Conservation (phyloP, 1,139 yeast species). For the Candida buenavistaensis region DNA sequence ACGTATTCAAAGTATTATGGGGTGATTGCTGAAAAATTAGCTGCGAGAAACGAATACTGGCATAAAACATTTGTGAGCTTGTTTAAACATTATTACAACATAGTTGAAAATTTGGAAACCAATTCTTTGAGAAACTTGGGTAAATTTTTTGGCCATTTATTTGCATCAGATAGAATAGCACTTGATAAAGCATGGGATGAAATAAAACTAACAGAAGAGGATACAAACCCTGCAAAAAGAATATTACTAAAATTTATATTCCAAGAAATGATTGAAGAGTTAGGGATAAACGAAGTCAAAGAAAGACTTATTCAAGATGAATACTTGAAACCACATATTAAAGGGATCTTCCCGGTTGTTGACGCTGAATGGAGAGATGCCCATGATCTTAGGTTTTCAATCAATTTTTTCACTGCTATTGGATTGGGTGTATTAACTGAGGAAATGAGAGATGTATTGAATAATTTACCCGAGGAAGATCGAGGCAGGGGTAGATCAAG, state of each 20-base stretch:
- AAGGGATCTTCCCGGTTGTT: constrained; percentile 51
- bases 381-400: constrained; percentile 74
- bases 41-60: constrained; percentile 53
- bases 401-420: constrained; percentile 91
- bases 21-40: constrained; percentile 67
- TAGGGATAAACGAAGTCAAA: constrained; percentile 57
- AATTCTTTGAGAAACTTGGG: constrained; percentile 78
- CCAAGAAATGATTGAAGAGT: constrained; percentile 76
- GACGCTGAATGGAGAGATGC: constrained; percentile 42
- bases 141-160: constrained; percentile 80
- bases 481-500: constrained; percentile 20
- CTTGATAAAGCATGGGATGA: constrained; percentile 50
- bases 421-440: constrained; percentile 86
- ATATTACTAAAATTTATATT: constrained; percentile 80
- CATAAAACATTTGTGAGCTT: constrained; percentile 47
- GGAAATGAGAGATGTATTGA: constrained; percentile 64
- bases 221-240: constrained; percentile 78
- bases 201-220: constrained; percentile 65
- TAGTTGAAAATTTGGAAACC: constrained; percentile 68
- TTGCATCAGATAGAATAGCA: constrained; percentile 68
- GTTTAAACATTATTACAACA: constrained; percentile 58
- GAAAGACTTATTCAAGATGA: constrained; percentile 49
- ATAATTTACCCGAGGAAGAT: constrained; percentile 16
- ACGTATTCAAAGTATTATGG: constrained; percentile 88
- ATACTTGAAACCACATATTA: constrained; percentile 46